Percentiles rank a stretch among this genome's conserved stretches.
phyloP scores from a whole-genome alignment of 805 yeast genomes.

The Clavispora asparagi region DNA sequence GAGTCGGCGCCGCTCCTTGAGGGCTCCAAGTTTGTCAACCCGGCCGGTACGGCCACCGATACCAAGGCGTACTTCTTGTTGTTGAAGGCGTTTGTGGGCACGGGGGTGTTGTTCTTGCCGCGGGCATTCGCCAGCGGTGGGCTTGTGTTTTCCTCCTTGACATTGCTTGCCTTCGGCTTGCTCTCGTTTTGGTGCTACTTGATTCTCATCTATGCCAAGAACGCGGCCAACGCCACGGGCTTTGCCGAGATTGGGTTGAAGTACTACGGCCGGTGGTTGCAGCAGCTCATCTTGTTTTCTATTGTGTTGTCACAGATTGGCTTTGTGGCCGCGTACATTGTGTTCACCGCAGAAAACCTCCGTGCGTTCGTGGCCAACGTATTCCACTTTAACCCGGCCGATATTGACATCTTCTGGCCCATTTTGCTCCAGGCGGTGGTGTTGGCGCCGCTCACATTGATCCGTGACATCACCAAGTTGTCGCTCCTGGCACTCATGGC shows the following conservation, averaged over 20 bases:
- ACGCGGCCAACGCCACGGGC: slow-evolving; percentile 58
- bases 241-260: slow-evolving; percentile 71
- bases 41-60: slow-evolving; percentile 64
- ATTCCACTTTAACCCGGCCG: slow-evolving; percentile 34
- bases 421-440: slow-evolving; percentile 53
- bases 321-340: slow-evolving; percentile 75
- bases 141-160: slow-evolving; percentile 47
- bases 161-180: slow-evolving; percentile 56
- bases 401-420: slow-evolving; percentile 36
- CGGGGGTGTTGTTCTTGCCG: slow-evolving; percentile 69
- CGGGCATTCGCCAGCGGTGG: slow-evolving; percentile 74
- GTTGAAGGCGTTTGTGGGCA: slow-evolving; percentile 71
- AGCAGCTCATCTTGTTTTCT: slow-evolving; percentile 55
- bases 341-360: slow-evolving; percentile 70
- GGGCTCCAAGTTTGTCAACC: slow-evolving; percentile 9
- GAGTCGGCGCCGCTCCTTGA: slow-evolving; percentile 31
- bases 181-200: slow-evolving; percentile 78
- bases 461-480: slow-evolving; percentile 71
- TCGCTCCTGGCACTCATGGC: slow-evolving; percentile 71
- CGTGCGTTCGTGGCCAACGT: slow-evolving; percentile 56
- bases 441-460: slow-evolving; percentile 63
- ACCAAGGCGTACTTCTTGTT: slow-evolving; percentile 65
- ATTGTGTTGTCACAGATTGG: slow-evolving; percentile 72
- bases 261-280: slow-evolving; percentile 63
- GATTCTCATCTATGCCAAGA: slow-evolving; percentile 55